phyloP scores from a whole-genome alignment of 495 filamentous ascomycete genomes.

The Podospora conica region DNA sequence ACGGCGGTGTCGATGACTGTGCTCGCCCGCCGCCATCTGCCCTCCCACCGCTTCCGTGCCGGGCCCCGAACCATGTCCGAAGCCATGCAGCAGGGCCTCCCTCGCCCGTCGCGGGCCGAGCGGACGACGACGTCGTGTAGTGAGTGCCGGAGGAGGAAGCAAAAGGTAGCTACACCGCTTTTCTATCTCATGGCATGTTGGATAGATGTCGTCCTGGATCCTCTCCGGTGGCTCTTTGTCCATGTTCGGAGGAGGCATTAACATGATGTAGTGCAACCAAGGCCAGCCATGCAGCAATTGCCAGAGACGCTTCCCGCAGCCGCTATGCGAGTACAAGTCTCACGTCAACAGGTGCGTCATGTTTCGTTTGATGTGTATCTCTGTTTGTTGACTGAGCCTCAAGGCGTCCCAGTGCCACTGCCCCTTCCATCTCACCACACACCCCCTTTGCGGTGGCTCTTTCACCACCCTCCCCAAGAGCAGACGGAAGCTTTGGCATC shows the following conservation, averaged over 20 bases:
- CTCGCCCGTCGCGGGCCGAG: conserved; percentile 28
- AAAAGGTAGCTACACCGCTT: conserved; percentile 25
- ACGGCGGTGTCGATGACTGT: conserved; percentile 1
- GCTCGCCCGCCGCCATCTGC: neutral
- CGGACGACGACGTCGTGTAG: conserved; percentile 35
- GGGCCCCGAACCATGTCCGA: conserved; percentile 28
- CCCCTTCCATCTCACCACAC: conserved; percentile 1
- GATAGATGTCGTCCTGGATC: too few relatives aligned
- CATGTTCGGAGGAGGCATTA: too few relatives aligned
- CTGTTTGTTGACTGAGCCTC: neutral
- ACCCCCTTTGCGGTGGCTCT: conserved; percentile 22
- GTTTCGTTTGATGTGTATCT: neutral
- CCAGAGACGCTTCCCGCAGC: conserved; percentile 33
- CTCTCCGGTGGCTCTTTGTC: too few relatives aligned
- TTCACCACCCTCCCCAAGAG: conserved; percentile 10
- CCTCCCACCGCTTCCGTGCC: neutral
- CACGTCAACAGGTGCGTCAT: conserved; percentile 25
- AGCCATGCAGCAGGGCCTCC: conserved; percentile 19
- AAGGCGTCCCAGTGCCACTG: conserved; percentile 16
- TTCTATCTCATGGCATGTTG: neutral
- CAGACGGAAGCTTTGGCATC: conserved; percentile 1
- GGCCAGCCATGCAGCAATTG: conserved; percentile 38
- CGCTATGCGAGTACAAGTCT: conserved; percentile 32
- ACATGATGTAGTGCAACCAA: conserved; percentile 30
- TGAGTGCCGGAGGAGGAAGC: conserved; percentile 36